These are phyloP conservation scores for Botrytis cinerea DNA, from an alignment of 2,329 filamentous ascomycete species.

Conservation along the genomic window DNA sequence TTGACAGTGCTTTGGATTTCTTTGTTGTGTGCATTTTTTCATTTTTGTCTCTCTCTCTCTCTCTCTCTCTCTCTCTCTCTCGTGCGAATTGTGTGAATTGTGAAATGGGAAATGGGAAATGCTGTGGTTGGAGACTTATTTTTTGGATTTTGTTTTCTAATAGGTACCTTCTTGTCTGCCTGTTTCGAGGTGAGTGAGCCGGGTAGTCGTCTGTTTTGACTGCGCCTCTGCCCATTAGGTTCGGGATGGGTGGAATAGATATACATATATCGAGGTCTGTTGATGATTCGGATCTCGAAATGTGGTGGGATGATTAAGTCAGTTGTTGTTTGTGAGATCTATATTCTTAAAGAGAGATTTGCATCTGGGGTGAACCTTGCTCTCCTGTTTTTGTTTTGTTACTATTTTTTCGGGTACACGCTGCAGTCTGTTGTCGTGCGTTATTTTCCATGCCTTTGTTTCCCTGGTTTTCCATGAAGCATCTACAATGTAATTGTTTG, in stretches of 20 bases:
- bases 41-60: no score
- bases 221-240: neutral
- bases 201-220: neutral
- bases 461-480: accelerated
- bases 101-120: no score
- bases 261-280: no score
- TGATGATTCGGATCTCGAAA: neutral
- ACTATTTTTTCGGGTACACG: no score
- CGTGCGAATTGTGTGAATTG: no score
- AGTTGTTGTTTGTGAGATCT: neutral
- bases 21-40: no score
- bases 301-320: neutral
- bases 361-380: neutral
- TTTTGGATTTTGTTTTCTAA: no score
- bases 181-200: neutral
- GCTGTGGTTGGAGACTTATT: no score
- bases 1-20: no score
- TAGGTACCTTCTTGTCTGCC: no score
- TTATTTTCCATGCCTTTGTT: accelerated
- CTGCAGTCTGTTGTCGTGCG: neutral
- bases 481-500: neutral
- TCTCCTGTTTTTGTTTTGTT: accelerated
- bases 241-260: neutral
- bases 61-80: no score
- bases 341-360: neutral